Base-by-base conservation (phyloP, 768 basidiomycete genomes). In the Suillus lakei region DNA sequence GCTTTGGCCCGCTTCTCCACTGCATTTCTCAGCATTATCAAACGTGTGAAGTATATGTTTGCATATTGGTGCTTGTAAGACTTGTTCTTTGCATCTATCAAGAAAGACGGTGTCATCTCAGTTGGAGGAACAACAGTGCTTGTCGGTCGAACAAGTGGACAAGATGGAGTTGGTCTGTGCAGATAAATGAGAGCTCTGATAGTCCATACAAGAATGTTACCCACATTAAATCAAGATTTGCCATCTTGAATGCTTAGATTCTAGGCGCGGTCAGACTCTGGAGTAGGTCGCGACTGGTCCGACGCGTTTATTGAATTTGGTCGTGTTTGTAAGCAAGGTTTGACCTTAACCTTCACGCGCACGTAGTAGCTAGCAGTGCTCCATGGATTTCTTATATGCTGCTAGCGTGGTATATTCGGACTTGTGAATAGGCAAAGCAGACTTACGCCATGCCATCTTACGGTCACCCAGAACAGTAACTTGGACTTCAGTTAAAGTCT, bases 41-140 rank as follows among this genome's bases (percentile, higher is more conserved):
- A 80, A 39, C 90, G 74, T 3, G 85, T 80, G 69, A 88, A 91
- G 77, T 91, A 91, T 43, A 91, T 85, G 71, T 90, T 91, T 1
- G 91, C 85, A 75, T 90, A 91, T 70, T 91, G 90, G 69, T 90
- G 84, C 69, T 78, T 85, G 77, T 89, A 91, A 13, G 85, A 85
- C 66, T 80, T 81, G 71, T 83, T 80, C n/a, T 72, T 72, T 15
- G 73, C 62, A 51, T 78, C 77, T 62, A 86, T 77, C n/a, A 74
- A 53, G 76, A 86, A 87, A 39, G 80, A 82, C 3, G 79, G 78
- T 32, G 74, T 73, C 46, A 58, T 70, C 51, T 62, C 48, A 3
- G 79, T 64, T 38, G 76, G 69, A 6, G 78, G 69, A 8, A 81
- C 56, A 21, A 78, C 48, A 4, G 68, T 67, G 18, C 77, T 80